A percentile compares a stretch with the other conserved stretches of the same genome.
These are phyloP conservation scores for Hamigera avellanea DNA, from an alignment of 495 filamentous ascomycete species.

Conservation along the genomic window DNA sequence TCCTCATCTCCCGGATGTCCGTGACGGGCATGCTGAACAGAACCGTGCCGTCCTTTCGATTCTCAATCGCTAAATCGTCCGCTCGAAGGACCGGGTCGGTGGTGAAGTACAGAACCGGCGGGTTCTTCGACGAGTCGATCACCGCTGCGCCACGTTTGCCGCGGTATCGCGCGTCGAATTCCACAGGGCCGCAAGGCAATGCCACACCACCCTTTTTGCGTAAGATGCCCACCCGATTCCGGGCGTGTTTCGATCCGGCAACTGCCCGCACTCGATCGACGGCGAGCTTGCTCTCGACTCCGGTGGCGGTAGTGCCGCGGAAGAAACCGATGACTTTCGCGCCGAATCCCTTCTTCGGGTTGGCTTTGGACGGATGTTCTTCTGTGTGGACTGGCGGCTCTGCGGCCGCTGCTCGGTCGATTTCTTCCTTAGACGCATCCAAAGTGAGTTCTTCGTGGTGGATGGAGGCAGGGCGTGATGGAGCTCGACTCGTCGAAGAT, in stretches of 20 bases:
- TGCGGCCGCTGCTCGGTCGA: slow-evolving; percentile 25
- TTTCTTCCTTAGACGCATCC: slow-evolving; percentile 38
- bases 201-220: slow-evolving; percentile 30
- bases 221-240: slow-evolving; percentile 60
- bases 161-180: slow-evolving; percentile 60
- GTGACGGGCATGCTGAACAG: slow-evolving; percentile 40
- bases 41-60: slow-evolving; percentile 26
- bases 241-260: slow-evolving; percentile 52
- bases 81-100: slow-evolving; percentile 36
- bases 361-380: slow-evolving; percentile 5
- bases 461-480: slow-evolving; percentile 15
- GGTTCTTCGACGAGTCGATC: slow-evolving; percentile 46
- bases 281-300: slow-evolving; percentile 56
- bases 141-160: slow-evolving; percentile 64
- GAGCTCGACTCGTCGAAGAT: slow-evolving; percentile 31
- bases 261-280: slow-evolving; percentile 58
- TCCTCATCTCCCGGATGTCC: slow-evolving; percentile 60
- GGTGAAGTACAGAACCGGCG: slow-evolving; percentile 29
- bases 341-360: slow-evolving; percentile 34
- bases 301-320: slow-evolving; percentile 54
- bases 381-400: slow-evolving; percentile 20
- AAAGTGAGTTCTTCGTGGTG: slow-evolving; percentile 27
- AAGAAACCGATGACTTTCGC: slow-evolving; percentile 52
- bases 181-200: slow-evolving; percentile 50
- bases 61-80: slow-evolving; percentile 25